Conservation (phyloP, 2,329 filamentous ascomycete species). For the Fusarium virguliforme region DNA sequence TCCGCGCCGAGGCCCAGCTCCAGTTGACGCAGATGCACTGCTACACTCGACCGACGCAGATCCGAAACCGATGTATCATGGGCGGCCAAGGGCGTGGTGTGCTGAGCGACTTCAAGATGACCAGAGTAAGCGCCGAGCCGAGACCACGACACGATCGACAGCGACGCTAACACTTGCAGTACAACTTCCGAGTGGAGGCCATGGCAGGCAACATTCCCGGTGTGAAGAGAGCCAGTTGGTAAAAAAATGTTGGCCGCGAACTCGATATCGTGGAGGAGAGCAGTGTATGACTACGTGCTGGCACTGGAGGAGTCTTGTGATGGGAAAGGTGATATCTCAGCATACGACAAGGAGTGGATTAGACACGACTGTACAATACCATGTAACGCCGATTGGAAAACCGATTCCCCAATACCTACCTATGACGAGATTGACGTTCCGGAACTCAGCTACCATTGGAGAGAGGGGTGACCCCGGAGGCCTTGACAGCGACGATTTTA, state of each 20-base stretch:
- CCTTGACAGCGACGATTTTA: not conserved
- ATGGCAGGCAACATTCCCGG: constrained; percentile 88
- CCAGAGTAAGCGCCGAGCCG: constrained; percentile 77
- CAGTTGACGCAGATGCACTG: constrained; percentile 95
- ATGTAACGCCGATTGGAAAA: constrained; percentile 28
- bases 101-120: constrained; percentile 93
- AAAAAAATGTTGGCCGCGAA: constrained; percentile 53
- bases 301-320: not conserved
- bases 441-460: not conserved
- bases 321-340: constrained; percentile 2
- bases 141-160: not conserved
- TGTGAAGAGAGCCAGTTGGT: constrained; percentile 98
- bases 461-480: not conserved
- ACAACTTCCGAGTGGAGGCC: constrained; percentile 92
- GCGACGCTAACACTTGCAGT: constrained; percentile 71
- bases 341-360: constrained; percentile 22
- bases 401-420: not conserved
- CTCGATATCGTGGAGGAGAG: constrained; percentile 1
- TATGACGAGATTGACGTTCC: not conserved
- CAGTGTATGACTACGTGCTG: constrained; percentile 47
- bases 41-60: constrained; percentile 94
- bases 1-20: constrained; percentile 92
- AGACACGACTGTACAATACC: constrained; percentile 49
- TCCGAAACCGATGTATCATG: constrained; percentile 92
- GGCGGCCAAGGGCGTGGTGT: constrained; percentile 93